Base-by-base conservation (phyloP, 2,329 filamentous ascomycete genomes). In the Phyllosticta citribraziliensis region DNA sequence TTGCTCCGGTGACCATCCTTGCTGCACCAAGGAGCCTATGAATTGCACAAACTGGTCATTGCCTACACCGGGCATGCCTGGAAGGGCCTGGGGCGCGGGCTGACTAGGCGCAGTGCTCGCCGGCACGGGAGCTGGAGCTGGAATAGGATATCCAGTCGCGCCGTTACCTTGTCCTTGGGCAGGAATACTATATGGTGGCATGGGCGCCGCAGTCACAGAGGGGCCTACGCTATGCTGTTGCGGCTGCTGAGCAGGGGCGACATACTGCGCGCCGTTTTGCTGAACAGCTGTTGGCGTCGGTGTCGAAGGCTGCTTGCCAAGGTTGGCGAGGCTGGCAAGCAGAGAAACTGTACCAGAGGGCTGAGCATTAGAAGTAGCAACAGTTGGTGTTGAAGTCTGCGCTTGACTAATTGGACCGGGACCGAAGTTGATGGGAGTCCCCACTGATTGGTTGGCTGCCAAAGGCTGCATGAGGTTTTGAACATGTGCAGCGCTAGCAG, bases 281-380 rank as follows among this genome's bases (percentile, higher is more conserved):
- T 54, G 47, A 11, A 35, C 19, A 25, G 53, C 27, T 33, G 25
- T 60, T 24, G 57, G 60, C 20, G 55, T 8, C 8, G 60, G 55
- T 14, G 58, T 17, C 40, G 60, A 62, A 65, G 61, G 66, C 35
- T 69, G 70, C 57, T 72, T 72, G 27, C 66, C 67, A 57, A 71
- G 63, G 52, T 66, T 65, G 52, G 70, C 69, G 56, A 75, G 67
- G 11, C 70, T 70, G 54, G 72, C 71, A 63, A 72, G 69, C 30
- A 74, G 62, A 63, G 72, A 67, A 62, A 64, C 66, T 35, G 68
- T 62, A 62, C 71, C 71, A 60, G 65, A 63, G 58, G 66, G 59
- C 57, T 67, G 65, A 40, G 64, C 40, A 47, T 67, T 62, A 59
- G 64, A 56, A 56, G 64, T 54, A 30, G 65, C 62, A 25, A 64